Percentiles rank a stretch among this genome's conserved stretches.
Conservation (phyloP, 352 stramenopile genomes). For the Pythium rishiriense region DNA sequence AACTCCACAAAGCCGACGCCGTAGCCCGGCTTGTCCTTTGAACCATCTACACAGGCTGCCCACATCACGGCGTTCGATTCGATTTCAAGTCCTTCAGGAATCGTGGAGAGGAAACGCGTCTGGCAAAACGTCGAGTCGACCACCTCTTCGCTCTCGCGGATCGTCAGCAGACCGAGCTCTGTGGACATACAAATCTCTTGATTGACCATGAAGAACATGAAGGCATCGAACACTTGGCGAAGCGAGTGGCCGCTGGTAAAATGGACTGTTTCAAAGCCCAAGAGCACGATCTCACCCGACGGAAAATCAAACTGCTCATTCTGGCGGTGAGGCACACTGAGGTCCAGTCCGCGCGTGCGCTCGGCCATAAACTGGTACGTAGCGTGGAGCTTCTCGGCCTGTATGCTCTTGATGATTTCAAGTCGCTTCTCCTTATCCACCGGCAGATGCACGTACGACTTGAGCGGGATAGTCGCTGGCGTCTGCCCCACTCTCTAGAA, state of each 20-base stretch:
- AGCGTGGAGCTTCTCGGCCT: conserved; percentile 10
- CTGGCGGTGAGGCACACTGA: no score
- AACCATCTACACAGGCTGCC: conserved; percentile 2
- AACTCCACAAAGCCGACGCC: conserved; percentile 16
- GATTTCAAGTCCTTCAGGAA: conserved; percentile 12
- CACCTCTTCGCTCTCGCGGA: conserved; percentile 23
- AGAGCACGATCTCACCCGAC: no score
- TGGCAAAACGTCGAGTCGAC: conserved; percentile 17
- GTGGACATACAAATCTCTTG: conserved; percentile 30
- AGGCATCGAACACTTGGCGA: conserved; percentile 25
- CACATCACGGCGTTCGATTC: conserved; percentile 22
- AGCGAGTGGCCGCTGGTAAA: conserved; percentile 22
- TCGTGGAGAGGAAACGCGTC: conserved; percentile 12
- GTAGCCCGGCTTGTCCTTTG: not conserved
- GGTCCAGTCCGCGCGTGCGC: no score
- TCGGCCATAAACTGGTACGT: conserved; percentile 18
- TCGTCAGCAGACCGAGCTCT: conserved; percentile 22
- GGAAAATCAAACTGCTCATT: no score
- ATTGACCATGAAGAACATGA: conserved; percentile 12
- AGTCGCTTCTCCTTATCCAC: not conserved
- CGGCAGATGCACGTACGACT: conserved; percentile 20
- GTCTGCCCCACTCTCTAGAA: not conserved
- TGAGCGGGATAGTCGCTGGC: conserved; percentile 9
- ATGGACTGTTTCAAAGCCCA: conserved; percentile 13
- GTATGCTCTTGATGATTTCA: conserved; percentile 4